phyloP scores from a whole-genome alignment of 108 stramenopile species.

The Skeletonema grethae region DNA sequence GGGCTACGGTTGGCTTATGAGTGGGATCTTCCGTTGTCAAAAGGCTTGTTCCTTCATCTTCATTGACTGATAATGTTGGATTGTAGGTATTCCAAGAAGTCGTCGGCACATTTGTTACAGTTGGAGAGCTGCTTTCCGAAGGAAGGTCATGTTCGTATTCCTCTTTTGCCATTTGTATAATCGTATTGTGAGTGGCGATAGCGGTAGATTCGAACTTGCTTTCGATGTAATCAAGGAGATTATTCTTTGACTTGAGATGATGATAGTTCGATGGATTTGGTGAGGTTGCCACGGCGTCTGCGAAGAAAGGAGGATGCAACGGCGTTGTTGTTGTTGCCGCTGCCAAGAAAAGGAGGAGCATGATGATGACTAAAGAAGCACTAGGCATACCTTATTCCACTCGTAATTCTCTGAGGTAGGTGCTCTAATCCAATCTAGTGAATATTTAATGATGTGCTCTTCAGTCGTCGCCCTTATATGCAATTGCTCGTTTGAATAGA shows the following conservation, averaged over 20 bases:
- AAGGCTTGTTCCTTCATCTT: background rate
- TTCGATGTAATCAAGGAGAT: background rate
- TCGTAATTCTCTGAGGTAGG: no score
- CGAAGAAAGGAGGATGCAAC: background rate
- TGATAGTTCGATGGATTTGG: background rate
- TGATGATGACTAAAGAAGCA: background rate
- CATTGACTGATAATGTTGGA: background rate
- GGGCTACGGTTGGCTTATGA: background rate
- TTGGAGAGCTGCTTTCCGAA: no score
- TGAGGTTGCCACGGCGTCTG: background rate
- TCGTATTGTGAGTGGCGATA: background rate
- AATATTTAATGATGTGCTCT: no score
- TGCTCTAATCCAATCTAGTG: no score
- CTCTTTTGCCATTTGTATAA: background rate
- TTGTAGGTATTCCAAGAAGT: background rate
- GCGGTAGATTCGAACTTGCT: background rate
- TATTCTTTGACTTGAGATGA: background rate
- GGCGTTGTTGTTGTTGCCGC: background rate
- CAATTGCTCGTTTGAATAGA: no score
- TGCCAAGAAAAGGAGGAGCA: background rate
- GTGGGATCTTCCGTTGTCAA: background rate
- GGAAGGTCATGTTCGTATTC: background rate
- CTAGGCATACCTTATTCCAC: no score
- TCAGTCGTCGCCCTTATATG: no score
- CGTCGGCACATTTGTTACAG: background rate